These are phyloP conservation scores for Harringtonia aguacate DNA, from an alignment of 2,329 filamentous ascomycete species.

Conservation along the genomic window DNA sequence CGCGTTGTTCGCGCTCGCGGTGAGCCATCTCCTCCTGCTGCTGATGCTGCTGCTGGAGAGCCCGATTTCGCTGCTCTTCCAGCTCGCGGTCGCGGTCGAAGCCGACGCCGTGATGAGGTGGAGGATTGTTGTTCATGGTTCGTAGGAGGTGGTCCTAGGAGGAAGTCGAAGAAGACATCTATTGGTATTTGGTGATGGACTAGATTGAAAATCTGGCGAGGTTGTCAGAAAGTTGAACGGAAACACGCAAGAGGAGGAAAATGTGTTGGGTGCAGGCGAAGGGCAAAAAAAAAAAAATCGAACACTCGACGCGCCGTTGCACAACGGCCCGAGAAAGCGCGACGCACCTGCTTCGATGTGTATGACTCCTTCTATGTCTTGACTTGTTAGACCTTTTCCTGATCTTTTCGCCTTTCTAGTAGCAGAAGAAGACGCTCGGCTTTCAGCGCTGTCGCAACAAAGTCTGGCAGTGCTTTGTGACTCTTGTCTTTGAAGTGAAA, in stretches of 20 bases:
- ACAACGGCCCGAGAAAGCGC: not conserved
- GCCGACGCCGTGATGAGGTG: constrained; percentile 28
- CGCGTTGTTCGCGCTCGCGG: constrained; percentile 44
- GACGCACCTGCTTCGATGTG: too few species aligned
- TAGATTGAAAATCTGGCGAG: not conserved
- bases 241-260: not conserved
- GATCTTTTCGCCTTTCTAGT: too few species aligned
- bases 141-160: constrained; percentile 2
- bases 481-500: too few species aligned
- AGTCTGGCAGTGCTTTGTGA: too few species aligned
- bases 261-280: not conserved
- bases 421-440: too few species aligned
- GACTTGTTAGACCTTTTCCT: too few species aligned
- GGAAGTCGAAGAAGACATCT: constrained; percentile 5
- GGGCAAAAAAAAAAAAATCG: not conserved
- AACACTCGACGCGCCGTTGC: not conserved
- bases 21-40: constrained; percentile 36
- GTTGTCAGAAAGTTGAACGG: not conserved
- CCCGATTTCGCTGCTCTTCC: constrained; percentile 35
- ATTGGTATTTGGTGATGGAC: not conserved
- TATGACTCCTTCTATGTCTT: too few species aligned
- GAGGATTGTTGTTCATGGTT: constrained; percentile 33
- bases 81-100: constrained; percentile 39
- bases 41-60: constrained; percentile 27
- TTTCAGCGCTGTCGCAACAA: too few species aligned